A percentile compares a stretch with the other conserved stretches of the same genome.
phyloP scores from a whole-genome alignment of 192 early-diverging fungal genomes.

The Backusella tuberculispora region DNA sequence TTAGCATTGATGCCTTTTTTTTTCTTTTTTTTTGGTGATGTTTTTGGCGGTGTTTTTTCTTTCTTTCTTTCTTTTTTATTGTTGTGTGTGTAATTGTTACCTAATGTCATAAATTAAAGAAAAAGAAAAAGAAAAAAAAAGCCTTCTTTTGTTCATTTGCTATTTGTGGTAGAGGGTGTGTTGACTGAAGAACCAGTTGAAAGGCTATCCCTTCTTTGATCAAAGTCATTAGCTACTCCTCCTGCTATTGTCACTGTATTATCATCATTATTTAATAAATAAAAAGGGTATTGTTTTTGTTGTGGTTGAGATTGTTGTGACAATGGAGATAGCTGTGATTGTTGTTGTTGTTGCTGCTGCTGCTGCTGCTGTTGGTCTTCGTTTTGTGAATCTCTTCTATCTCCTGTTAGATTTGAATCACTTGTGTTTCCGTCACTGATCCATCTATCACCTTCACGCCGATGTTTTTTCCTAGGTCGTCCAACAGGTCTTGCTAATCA shows the following conservation, averaged over 20 bases:
- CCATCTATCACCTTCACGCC: neutral
- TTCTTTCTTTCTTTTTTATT: neutral
- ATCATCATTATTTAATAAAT: slow-evolving; percentile 26
- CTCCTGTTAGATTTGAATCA: neutral
- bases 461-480: slow-evolving; percentile 30
- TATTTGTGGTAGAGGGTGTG: neutral
- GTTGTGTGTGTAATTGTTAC: neutral
- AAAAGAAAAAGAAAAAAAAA: neutral
- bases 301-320: neutral
- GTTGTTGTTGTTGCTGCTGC: neutral
- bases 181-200: neutral
- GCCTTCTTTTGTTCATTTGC: neutral
- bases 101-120: neutral
- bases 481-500: slow-evolving; percentile 32
- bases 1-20: neutral
- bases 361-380: slow-evolving; percentile 1
- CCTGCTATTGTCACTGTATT: too few relatives aligned
- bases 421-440: neutral
- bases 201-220: neutral
- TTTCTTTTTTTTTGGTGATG: neutral
- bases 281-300: slow-evolving; percentile 27
- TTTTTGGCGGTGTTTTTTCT: neutral
- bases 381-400: neutral
- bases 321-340: neutral
- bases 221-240: neutral